Evolutionary conservation across 2,329 filamentous ascomycete species (phyloP).

Genomic region (Blastomyces percursus): DNA sequence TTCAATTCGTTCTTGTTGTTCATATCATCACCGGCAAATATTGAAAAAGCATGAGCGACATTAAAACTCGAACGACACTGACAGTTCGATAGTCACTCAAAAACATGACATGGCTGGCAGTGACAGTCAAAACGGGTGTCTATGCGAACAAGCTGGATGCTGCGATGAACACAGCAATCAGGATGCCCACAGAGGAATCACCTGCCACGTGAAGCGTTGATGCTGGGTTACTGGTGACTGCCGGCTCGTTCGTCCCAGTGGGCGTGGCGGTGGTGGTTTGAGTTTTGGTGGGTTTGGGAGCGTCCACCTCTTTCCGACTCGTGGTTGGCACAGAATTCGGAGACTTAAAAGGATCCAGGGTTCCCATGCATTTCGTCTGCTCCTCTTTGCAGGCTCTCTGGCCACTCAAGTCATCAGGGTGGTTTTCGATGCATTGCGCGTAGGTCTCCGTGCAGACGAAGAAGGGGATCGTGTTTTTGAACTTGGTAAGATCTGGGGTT

Average conservation of each 20-base stretch:
- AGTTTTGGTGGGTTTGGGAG: constrained; percentile 19
- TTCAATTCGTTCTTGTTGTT: neutral
- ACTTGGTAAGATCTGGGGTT: constrained; percentile 45
- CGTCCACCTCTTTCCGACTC: constrained; percentile 21
- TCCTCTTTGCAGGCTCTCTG: constrained; percentile 40
- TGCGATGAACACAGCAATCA: constrained; percentile 45
- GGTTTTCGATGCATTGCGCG: constrained; percentile 36
- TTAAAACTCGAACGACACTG: neutral
- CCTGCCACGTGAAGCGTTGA: constrained; percentile 34
- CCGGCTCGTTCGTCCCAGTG: constrained; percentile 16
- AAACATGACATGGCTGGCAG: constrained; percentile 18
- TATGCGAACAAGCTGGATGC: constrained; percentile 49
- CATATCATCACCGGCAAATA: neutral
- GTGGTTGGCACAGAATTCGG: constrained; percentile 20
- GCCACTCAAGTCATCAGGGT: constrained; percentile 37
- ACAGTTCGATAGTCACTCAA: neutral
- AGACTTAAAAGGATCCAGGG: constrained; percentile 18
- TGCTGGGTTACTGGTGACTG: constrained; percentile 33
- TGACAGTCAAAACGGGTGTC: neutral
- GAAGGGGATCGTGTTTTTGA: constrained; percentile 48
- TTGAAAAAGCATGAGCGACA: neutral
- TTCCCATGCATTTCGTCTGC: constrained; percentile 42
- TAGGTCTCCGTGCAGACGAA: constrained; percentile 48
- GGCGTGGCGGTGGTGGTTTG: constrained; percentile 7
- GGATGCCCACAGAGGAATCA: constrained; percentile 42